phyloP scores from a whole-genome alignment of 73 alveolate genomes.

The Blepharisma japonicum region DNA sequence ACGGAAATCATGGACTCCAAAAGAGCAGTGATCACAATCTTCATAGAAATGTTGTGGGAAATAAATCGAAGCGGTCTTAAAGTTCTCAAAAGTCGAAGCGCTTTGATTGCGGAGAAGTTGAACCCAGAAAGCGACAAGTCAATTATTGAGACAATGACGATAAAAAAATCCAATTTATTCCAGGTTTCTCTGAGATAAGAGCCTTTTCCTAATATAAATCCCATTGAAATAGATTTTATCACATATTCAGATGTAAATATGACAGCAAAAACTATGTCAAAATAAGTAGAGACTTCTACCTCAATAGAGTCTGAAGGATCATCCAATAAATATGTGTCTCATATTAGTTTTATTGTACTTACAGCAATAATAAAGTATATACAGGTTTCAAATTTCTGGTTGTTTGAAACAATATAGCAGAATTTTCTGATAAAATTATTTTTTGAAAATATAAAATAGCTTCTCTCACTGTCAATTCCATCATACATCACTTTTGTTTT shows the following conservation, averaged over 20 bases:
- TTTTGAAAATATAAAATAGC: constrained; percentile 19
- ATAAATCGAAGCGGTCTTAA: constrained; percentile 85
- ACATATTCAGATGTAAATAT: constrained; percentile 1
- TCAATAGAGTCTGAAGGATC: constrained; percentile 28
- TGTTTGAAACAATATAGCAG: constrained; percentile 11
- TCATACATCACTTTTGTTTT: constrained; percentile 9
- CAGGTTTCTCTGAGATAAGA: constrained; percentile 70
- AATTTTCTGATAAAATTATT: not conserved
- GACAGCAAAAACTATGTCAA: constrained; percentile 56
- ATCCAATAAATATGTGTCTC: constrained; percentile 23
- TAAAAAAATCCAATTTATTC: constrained; percentile 62
- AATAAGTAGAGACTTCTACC: not conserved
- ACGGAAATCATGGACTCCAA: constrained; percentile 84
- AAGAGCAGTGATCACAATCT: constrained; percentile 70
- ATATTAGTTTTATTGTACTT: constrained; percentile 7
- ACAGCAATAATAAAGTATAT: not conserved
- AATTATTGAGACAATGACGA: constrained; percentile 52
- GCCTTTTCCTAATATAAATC: constrained; percentile 61
- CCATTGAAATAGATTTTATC: constrained; percentile 60
- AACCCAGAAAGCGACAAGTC: constrained; percentile 66
- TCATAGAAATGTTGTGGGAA: constrained; percentile 74
- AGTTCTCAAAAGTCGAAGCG: constrained; percentile 78
- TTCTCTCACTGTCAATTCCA: not conserved
- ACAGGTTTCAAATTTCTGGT: not conserved
- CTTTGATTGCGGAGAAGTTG: constrained; percentile 57